Evolutionary conservation across 768 basidiomycete genomes (phyloP).

Genomic region (Chalciporus piperatus): DNA sequence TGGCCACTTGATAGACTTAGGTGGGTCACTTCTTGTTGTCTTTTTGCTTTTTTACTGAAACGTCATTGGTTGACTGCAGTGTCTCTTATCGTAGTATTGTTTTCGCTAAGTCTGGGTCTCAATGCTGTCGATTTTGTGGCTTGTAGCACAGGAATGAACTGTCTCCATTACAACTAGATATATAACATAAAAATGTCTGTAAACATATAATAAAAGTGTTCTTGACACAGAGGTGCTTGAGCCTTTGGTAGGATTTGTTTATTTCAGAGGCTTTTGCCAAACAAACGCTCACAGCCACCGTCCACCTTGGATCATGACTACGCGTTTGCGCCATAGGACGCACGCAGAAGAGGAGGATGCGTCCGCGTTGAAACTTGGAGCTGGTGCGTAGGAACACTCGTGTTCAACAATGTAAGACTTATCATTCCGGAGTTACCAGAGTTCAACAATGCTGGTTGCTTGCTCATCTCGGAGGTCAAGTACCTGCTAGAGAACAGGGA

Average conservation of each 20-base stretch:
- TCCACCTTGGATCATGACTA: conserved; percentile 49
- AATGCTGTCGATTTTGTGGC: conserved; percentile 25
- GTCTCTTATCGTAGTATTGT: conserved; percentile 5
- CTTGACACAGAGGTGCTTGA: conserved; percentile 6
- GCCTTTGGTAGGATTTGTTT: conserved; percentile 13
- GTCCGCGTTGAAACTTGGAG: conserved; percentile 76
- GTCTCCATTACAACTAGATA: conserved; percentile 31
- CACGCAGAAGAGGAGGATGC: conserved; percentile 82
- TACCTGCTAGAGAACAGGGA: conserved; percentile 85
- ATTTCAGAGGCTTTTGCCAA: conserved; percentile 34
- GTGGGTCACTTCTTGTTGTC: conserved; percentile 8
- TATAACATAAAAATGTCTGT: conserved; percentile 35
- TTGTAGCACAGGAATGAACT: conserved; percentile 23
- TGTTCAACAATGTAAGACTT: not conserved
- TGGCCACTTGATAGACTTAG: conserved; percentile 27
- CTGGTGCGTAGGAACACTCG: conserved; percentile 41
- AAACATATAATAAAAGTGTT: conserved; percentile 33
- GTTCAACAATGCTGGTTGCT: conserved; percentile 88
- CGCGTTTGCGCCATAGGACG: conserved; percentile 61
- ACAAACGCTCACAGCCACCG: conserved; percentile 45
- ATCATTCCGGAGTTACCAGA: conserved; percentile 41
- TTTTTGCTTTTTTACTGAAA: conserved; percentile 1
- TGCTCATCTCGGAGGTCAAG: conserved; percentile 91
- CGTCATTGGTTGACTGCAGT: conserved; percentile 3
- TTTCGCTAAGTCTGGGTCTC: conserved; percentile 29